Evolutionary conservation across 2,329 filamentous ascomycete genomes (phyloP).

Genomic region (Aspergillus calidoustus): DNA sequence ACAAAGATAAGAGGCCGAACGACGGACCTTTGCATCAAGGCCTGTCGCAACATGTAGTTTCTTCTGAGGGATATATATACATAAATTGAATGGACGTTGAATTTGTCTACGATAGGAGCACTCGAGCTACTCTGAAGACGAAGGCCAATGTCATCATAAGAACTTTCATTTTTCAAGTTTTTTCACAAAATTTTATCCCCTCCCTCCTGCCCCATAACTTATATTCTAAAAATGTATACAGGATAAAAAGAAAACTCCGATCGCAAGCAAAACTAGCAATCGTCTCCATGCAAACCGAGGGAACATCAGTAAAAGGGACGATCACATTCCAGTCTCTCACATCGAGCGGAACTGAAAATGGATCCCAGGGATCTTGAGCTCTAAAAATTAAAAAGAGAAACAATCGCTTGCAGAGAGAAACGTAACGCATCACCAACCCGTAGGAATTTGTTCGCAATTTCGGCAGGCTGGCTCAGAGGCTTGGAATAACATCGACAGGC

Average conservation of each 20-base stretch:
- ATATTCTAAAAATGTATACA: conserved; percentile 39
- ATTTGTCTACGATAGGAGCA: background rate
- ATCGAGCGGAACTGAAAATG: background rate
- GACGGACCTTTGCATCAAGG: too few species aligned
- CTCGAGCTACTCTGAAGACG: too few species aligned
- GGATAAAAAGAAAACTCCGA: conserved; percentile 27
- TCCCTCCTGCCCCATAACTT: conserved; percentile 16
- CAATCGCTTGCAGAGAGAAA: conserved; percentile 27
- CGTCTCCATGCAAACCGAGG: conserved; percentile 35
- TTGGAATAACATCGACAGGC: conserved; percentile 26
- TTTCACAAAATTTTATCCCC: conserved; percentile 20
- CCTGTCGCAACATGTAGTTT: too few species aligned
- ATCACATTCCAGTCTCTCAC: background rate
- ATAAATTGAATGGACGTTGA: too few species aligned
- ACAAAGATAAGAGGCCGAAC: too few species aligned
- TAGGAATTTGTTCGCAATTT: conserved; percentile 40
- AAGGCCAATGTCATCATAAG: conserved; percentile 5
- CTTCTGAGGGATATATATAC: background rate
- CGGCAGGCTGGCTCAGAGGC: conserved; percentile 30
- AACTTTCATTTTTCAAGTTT: conserved; percentile 24
- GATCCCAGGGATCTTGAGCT: conserved; percentile 20
- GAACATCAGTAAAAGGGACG: conserved; percentile 16
- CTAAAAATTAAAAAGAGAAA: conserved; percentile 25
- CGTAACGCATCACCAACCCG: conserved; percentile 29
- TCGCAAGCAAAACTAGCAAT: conserved; percentile 28